Conservation (phyloP, 2,329 filamentous ascomycete species). For the Colletotrichum higginsianum region DNA sequence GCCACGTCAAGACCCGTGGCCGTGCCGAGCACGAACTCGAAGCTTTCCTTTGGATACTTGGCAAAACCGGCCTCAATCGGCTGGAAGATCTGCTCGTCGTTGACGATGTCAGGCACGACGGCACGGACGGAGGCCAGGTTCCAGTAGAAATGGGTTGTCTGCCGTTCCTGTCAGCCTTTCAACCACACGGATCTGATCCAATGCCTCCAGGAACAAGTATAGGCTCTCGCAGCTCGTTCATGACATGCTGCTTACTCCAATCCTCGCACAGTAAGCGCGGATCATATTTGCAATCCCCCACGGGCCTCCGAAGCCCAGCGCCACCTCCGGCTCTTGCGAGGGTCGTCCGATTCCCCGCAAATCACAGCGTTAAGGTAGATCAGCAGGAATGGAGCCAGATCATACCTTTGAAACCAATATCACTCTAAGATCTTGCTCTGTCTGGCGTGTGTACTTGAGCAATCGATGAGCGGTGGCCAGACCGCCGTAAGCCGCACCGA, state of each 20-base stretch:
- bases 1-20: constrained; percentile 59
- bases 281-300: constrained; percentile 5
- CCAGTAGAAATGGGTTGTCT: constrained; percentile 73
- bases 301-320: constrained; percentile 30
- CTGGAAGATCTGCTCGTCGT: constrained; percentile 65
- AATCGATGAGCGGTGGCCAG: constrained; percentile 68
- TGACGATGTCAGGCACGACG: constrained; percentile 65
- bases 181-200: not conserved
- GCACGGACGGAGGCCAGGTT: constrained; percentile 70
- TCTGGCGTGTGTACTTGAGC: constrained; percentile 65
- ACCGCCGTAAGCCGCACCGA: constrained; percentile 69
- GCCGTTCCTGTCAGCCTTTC: constrained; percentile 28
- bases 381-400: not conserved
- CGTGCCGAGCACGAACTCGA: constrained; percentile 67
- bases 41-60: constrained; percentile 64
- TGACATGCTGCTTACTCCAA: not conserved
- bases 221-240: not conserved
- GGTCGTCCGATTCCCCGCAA: not conserved
- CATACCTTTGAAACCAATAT: constrained; percentile 70
- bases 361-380: not conserved
- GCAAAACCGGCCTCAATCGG: constrained; percentile 65
- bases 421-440: constrained; percentile 65
- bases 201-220: not conserved
- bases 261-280: not conserved
- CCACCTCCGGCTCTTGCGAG: not conserved